A percentile compares a stretch with the other conserved stretches of the same genome.
Evolutionary conservation across 768 basidiomycete species (phyloP).

Genomic region (Rhodotorula paludigena): DNA sequence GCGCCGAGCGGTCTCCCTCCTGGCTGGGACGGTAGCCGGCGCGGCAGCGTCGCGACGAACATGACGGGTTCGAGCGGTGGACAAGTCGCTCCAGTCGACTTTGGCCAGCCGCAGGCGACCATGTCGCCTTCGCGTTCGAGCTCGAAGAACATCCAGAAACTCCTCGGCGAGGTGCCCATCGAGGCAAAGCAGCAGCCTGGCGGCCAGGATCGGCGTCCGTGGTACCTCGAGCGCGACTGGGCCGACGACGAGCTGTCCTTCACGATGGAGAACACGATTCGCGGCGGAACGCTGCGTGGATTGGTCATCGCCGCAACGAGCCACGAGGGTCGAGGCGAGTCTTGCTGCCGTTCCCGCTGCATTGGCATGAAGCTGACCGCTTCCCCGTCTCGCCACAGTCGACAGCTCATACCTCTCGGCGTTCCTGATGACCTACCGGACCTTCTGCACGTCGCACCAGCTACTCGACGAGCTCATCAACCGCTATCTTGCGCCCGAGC

Average conservation of each 20-base stretch:
- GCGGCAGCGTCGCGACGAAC: constrained; percentile 22
- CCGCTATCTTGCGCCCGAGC: constrained; percentile 73
- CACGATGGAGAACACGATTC: constrained; percentile 74
- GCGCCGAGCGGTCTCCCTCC: constrained; percentile 16
- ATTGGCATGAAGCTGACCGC: constrained; percentile 47
- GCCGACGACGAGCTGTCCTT: constrained; percentile 73
- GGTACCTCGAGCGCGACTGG: constrained; percentile 81
- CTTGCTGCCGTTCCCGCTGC: neutral
- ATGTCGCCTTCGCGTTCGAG: constrained; percentile 22
- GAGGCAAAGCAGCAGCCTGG: no score
- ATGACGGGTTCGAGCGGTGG: constrained; percentile 8
- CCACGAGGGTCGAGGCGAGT: constrained; percentile 77
- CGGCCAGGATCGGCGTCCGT: constrained; percentile 52
- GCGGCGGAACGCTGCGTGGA: constrained; percentile 78
- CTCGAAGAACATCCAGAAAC: constrained; percentile 57
- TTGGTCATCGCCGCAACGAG: constrained; percentile 84
- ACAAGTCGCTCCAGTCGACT: neutral
- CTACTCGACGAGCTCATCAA: constrained; percentile 73
- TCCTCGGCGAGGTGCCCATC: constrained; percentile 57
- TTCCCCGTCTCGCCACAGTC: constrained; percentile 49
- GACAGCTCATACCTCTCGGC: constrained; percentile 65
- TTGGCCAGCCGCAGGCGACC: constrained; percentile 1
- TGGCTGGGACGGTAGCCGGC: constrained; percentile 20
- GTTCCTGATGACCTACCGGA: constrained; percentile 94
- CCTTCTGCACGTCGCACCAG: constrained; percentile 77